Base-by-base conservation (phyloP, 257 asterid genomes). In the Solanum chilense region DNA sequence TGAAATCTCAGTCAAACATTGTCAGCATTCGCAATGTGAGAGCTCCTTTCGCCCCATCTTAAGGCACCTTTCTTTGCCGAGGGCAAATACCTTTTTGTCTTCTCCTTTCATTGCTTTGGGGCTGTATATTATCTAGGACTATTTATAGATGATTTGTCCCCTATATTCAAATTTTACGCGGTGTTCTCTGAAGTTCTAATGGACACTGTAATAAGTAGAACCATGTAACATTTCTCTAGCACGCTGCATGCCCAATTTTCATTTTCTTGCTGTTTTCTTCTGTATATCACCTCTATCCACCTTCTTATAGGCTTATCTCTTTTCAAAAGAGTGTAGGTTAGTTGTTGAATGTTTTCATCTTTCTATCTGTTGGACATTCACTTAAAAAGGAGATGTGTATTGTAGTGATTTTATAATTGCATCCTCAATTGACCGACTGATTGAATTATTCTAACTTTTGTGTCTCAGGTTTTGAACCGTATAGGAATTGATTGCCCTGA, bases 1-100 rank as follows among this genome's bases (percentile, higher is more conserved):
- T 96, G 92, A 96, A 95, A 88, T 93, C 98, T 12, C 96, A 93
- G 86, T 91, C 98, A 52, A 96, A 96, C 85, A 91, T 90, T 86
- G 91, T 88, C 84, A 93, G 95, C 93, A 93, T 96, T 89, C 92
- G 92, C 87, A 85, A 91, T 77, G 99, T 95, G 85, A 86, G 98
- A 90, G 84, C 60, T 83, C 70, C 45, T 31, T 84, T 70, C 31
- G 64, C 69, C 44, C 44, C 85, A 80, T 39, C 69, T 80, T 80
- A 49, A 27, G 42, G 20, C 66, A 18, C 69, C 69, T 47, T 80
- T 29, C 66, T 78, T 45, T 27, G 84, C 66, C 42, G 35, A 80
- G 85, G 68, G 44, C 7, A 80, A 29, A 47, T 31, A 49, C 85
- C 68, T 47, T 70, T 74, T 39, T 69, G 23, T 64, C 64, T 68